Base-by-base conservation (phyloP, 106 monocot genomes). In the Agapanthus africanus region DNA sequence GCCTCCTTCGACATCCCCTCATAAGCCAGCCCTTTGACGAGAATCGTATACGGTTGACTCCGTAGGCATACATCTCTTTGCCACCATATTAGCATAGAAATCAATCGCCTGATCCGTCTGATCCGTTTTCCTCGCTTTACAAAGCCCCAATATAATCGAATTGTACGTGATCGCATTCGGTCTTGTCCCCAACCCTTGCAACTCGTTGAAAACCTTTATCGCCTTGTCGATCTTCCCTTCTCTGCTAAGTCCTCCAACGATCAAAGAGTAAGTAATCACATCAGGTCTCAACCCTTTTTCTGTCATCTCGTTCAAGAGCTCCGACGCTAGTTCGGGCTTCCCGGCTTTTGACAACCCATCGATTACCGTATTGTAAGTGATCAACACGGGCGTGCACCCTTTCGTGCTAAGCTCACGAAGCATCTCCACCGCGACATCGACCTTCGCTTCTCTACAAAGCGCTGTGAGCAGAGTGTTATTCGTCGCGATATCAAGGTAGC, bases 391-490 rank as follows among this genome's bases (percentile, higher is more conserved):
- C 18, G 70, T 57, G 60, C 87, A 95, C 13, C 91, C 95, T 69
- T 74, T 83, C 42, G 76, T 71, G 27, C 82, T 70, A 0, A 95
- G 84, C 76, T 91, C 79, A 56, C 69, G 19, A 32, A 95, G 79
- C 83, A 95, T 56, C 62, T 88, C 87, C 0, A 88, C 77, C 0
- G 95, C 95, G 28, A 73, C 71, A n/a, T 83, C 85, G 46, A 91
- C 91, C 60, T 88, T 85, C 30, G 88, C 88, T 69, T 85, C 83
- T 80, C 80, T 87, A 78, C 90, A 90, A 7, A 94, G 66, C 1
- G 87, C 94, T 25, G 94, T 85, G 9, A 94, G 84, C 76, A 94
- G 63, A 6, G 90, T 87, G 63, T 94, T 90, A 66, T 87, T 90
- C 0, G 90, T 87, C 25, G 87, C 84, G 26, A 94, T 94, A 59